These are phyloP conservation scores for Tremellales sp. DNA, from an alignment of 1,284 basidiomycete genomes.

Conservation along the genomic window DNA sequence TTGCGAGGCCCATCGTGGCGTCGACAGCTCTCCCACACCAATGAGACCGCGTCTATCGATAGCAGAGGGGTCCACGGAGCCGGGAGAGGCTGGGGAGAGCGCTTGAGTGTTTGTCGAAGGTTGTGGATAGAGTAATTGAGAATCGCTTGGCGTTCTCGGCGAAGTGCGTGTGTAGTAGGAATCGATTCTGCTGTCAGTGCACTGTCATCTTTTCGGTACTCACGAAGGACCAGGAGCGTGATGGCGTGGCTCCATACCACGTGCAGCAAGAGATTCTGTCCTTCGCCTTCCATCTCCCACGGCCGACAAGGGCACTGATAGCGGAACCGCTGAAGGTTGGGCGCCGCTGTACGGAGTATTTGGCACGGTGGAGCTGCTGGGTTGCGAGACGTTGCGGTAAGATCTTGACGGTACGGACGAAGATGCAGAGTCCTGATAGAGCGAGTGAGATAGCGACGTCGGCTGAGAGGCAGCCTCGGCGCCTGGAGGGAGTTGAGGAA, in stretches of 20 bases:
- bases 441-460: not conserved
- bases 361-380: not conserved
- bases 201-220: constrained; percentile 3
- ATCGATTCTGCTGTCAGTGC: constrained; percentile 20
- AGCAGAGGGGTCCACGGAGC: constrained; percentile 59
- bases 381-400: too few relatives aligned
- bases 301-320: constrained; percentile 13
- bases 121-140: constrained; percentile 7
- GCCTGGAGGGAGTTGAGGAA: constrained; percentile 6
- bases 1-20: constrained; percentile 76
- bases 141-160: constrained; percentile 5
- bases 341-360: constrained; percentile 7
- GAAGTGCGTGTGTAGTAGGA: constrained; percentile 23
- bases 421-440: too few relatives aligned
- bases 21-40: constrained; percentile 93
- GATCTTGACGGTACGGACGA: too few relatives aligned
- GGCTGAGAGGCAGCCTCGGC: not conserved
- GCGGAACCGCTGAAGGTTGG: constrained; percentile 10
- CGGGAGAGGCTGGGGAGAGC: constrained; percentile 27
- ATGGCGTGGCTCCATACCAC: not conserved
- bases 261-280: not conserved
- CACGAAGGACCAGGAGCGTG: constrained; percentile 19
- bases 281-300: constrained; percentile 7
- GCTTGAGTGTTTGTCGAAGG: constrained; percentile 18
- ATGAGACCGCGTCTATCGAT: constrained; percentile 86